Conservation (phyloP, 495 filamentous ascomycete genomes). For the Venustampulla echinocandica region DNA sequence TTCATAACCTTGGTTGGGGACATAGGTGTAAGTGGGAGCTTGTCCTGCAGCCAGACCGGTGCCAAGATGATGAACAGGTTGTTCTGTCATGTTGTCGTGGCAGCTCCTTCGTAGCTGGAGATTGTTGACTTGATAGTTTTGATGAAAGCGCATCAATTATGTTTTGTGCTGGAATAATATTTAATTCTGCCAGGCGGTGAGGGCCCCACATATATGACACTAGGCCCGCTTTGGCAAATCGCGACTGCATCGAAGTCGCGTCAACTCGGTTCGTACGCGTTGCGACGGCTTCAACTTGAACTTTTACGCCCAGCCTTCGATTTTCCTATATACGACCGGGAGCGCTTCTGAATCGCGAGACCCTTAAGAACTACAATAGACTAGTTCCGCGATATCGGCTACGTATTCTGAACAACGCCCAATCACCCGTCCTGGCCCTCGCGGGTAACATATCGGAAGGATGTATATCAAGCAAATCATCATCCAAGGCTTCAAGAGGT, state of each 20-base stretch:
- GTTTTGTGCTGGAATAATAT: neutral
- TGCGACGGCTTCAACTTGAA: conserved; percentile 1
- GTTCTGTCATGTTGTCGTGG: conserved; percentile 19
- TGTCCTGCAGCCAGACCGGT: conserved; percentile 35
- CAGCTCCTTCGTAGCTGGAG: neutral
- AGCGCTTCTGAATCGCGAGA: too few species aligned
- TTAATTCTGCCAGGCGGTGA: conserved; percentile 1
- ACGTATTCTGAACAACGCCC: too few species aligned
- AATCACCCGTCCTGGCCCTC: too few species aligned
- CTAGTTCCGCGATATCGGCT: too few species aligned
- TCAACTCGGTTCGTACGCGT: conserved; percentile 7
- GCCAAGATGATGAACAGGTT: conserved; percentile 12
- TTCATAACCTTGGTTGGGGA: conserved; percentile 48
- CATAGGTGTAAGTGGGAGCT: conserved; percentile 41
- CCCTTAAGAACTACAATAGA: too few species aligned
- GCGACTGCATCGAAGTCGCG: neutral
- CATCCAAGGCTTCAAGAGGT: conserved; percentile 99
- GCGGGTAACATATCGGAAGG: conserved; percentile 15
- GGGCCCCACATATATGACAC: conserved; percentile 3
- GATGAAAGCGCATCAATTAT: too few species aligned
- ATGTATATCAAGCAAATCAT: conserved; percentile 99
- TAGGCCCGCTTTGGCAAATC: neutral
- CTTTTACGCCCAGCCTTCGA: neutral
- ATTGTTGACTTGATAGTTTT: neutral
- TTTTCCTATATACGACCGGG: too few species aligned